These are phyloP conservation scores for Skeletonema marinoi DNA, from an alignment of 108 stramenopile genomes.

Conservation along the genomic window DNA sequence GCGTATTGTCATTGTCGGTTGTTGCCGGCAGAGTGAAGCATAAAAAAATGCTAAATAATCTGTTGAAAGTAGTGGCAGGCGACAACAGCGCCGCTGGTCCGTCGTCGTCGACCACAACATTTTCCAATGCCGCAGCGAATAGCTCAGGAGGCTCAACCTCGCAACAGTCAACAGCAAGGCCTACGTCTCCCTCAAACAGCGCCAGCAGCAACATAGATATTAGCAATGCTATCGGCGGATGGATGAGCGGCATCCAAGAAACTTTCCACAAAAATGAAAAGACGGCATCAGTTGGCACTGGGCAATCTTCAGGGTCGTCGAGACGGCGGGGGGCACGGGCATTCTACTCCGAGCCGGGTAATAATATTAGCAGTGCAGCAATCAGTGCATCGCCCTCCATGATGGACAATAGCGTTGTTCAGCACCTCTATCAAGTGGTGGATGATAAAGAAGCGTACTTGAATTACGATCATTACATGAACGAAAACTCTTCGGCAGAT, in stretches of 20 bases:
- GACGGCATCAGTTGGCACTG: background rate
- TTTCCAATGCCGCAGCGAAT: too few species aligned
- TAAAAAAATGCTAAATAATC: too few species aligned
- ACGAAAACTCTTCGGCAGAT: background rate
- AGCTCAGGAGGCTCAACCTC: too few species aligned
- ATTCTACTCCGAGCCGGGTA: background rate
- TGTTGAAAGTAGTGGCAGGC: too few species aligned
- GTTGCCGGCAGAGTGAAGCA: too few species aligned
- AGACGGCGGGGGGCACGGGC: background rate
- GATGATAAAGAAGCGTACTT: constrained; percentile 36
- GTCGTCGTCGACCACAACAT: too few species aligned
- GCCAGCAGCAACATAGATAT: background rate
- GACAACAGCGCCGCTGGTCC: too few species aligned
- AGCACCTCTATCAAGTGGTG: constrained; percentile 38
- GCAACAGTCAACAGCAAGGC: too few species aligned
- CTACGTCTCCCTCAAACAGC: background rate
- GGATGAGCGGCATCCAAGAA: background rate
- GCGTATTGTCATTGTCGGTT: too few species aligned
- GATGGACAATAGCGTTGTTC: background rate
- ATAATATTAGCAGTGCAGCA: background rate
- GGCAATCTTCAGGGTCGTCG: background rate
- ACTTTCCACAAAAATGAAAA: background rate
- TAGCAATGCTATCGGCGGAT: background rate
- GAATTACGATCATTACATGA: constrained; percentile 31
- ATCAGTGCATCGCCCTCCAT: background rate